These are phyloP conservation scores for Cyclospora cayetanensis DNA, from an alignment of 169 alveolate genomes.

Conservation along the genomic window DNA sequence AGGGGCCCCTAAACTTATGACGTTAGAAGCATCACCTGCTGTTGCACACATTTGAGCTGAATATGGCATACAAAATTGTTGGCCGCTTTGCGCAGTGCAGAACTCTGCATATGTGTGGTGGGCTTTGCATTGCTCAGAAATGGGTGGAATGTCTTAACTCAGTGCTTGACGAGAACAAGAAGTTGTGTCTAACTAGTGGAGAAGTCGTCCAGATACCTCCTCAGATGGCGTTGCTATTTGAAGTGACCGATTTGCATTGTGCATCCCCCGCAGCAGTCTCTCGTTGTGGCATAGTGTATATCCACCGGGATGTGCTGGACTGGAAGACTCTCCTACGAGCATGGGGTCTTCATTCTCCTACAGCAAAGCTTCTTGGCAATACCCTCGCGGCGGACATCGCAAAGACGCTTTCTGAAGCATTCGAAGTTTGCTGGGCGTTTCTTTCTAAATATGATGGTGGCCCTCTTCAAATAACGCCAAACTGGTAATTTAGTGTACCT, in stretches of 20 bases:
- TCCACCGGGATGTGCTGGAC: constrained; percentile 90
- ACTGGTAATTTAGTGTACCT: constrained; percentile 6
- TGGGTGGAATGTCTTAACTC: constrained; percentile 97
- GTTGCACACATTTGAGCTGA: too few species aligned
- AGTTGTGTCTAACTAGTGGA: constrained; percentile 91
- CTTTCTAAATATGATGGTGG: constrained; percentile 43
- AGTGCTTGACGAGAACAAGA: constrained; percentile 96
- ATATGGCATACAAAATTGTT: too few species aligned
- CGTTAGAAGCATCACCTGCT: too few species aligned
- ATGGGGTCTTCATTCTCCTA: constrained; percentile 83
- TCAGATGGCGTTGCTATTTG: constrained; percentile 91
- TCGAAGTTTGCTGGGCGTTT: constrained; percentile 36
- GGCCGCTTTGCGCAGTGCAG: neutral
- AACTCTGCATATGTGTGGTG: neutral
- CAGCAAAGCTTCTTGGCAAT: constrained; percentile 45
- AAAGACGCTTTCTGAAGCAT: constrained; percentile 4
- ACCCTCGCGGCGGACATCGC: neutral
- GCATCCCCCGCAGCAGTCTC: constrained; percentile 97
- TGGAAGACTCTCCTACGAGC: constrained; percentile 92
- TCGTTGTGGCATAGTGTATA: constrained; percentile 95
- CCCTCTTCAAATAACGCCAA: constrained; percentile 28
- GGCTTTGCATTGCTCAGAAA: neutral
- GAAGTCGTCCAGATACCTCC: constrained; percentile 91
- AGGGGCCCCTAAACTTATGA: too few species aligned
- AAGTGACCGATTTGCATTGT: constrained; percentile 90